phyloP scores from a whole-genome alignment of 306 rosid genomes.

The Vigna angularis region DNA sequence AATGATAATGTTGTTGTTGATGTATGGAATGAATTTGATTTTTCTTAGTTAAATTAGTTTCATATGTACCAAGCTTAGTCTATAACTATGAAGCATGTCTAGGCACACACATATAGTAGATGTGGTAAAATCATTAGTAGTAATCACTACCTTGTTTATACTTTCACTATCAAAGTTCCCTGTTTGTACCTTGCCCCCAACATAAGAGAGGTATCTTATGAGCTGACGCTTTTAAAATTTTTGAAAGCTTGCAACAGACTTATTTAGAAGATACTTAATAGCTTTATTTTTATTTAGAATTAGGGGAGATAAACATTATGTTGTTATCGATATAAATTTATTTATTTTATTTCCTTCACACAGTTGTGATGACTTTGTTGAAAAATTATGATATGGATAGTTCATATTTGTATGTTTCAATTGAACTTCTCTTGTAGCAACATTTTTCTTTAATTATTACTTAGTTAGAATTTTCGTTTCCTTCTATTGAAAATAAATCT shows the following conservation, averaged over 20 bases:
- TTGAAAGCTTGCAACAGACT: not conserved
- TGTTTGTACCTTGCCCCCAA: not conserved
- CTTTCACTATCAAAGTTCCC: not conserved
- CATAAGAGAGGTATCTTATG: not conserved
- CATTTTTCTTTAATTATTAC: too few relatives aligned
- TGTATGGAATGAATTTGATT: not conserved
- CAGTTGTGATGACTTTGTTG: too few relatives aligned
- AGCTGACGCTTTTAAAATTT: not conserved
- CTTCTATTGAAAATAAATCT: too few relatives aligned
- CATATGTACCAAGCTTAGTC: conserved; percentile 21
- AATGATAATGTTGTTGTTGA: too few relatives aligned
- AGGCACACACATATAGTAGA: conserved; percentile 16
- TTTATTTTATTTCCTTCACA: too few relatives aligned
- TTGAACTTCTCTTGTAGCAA: too few relatives aligned
- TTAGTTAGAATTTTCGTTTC: too few relatives aligned
- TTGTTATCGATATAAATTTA: too few relatives aligned
- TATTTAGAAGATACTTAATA: not conserved
- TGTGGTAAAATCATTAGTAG: conserved; percentile 1
- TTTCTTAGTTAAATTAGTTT: conserved; percentile 13
- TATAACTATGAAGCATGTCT: conserved; percentile 8
- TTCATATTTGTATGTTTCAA: too few relatives aligned
- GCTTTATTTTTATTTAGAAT: too few relatives aligned
- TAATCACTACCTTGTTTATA: not conserved
- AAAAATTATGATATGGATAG: too few relatives aligned
- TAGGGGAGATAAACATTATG: too few relatives aligned